Evolutionary conservation across 2,329 filamentous ascomycete genomes (phyloP).

Genomic region (Alternaria conjuncta): DNA sequence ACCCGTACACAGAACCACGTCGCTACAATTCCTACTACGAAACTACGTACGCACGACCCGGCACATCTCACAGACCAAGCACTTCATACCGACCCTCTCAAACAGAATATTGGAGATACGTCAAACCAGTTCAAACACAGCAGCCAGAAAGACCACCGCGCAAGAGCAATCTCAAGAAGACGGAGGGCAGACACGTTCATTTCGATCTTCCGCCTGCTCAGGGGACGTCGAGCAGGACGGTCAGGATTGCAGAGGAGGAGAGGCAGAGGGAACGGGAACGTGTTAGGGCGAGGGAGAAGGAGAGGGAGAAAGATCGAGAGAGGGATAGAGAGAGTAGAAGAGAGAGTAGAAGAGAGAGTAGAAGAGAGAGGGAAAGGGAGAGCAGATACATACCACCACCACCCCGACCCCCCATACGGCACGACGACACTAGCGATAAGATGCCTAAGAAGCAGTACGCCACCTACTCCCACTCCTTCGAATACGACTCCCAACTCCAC

Average conservation of each 20-base stretch:
- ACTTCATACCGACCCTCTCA: not conserved
- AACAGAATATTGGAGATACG: not conserved
- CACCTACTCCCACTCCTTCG: not conserved
- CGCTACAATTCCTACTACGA: conserved; percentile 5
- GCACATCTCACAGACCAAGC: not conserved
- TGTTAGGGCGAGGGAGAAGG: not conserved
- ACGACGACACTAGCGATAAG: not conserved
- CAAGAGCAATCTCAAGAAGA: not conserved
- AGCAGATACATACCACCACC: not conserved
- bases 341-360: not conserved
- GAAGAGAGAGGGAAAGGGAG: not conserved
- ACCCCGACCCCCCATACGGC: not conserved
- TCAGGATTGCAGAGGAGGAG: not conserved
- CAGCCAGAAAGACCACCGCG: not conserved
- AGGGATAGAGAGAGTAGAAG: not conserved
- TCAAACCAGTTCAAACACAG: not conserved
- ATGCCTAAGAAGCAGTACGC: not conserved
- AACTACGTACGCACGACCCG: not conserved
- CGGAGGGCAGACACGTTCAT: conserved; percentile 8
- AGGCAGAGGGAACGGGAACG: not conserved
- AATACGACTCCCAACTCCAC: not conserved
- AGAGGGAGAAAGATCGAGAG: not conserved
- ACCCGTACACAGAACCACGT: not conserved
- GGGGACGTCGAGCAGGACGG: not conserved
- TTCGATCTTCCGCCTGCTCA: conserved; percentile 2